Base-by-base conservation (phyloP, 495 filamentous ascomycete genomes). In the Lasiosphaeria hispida region DNA sequence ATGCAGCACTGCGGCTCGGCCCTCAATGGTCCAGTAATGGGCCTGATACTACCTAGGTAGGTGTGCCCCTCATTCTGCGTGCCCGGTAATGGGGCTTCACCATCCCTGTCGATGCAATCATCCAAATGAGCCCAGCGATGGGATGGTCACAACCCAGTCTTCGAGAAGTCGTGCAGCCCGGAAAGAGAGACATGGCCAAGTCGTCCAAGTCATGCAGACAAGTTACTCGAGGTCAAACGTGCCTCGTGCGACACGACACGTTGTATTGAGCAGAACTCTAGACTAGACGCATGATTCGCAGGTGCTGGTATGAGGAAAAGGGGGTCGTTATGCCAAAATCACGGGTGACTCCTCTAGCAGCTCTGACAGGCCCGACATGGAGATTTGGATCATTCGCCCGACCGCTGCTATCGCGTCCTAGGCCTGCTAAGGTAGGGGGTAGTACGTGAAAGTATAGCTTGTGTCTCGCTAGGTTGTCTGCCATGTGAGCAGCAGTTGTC, bases 251-350 rank as follows among this genome's bases (percentile, higher is more conserved):
- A 45, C 10, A 7, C 43, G 13, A 41, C 42, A 45, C 42, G 13
- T 7, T 18, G 2, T 11, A 45, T 23, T 11, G 9, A 5, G 17
- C 42, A 23, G 15, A 19, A 19, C 15, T 17, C 17, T 7, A 6
- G 17, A 23, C 23, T 17, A n/a, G 30, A 45, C 43, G 17, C 53
- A 41, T 59, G 56, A 59, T 59, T 59, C 48, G 56, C 41, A 47
- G 48, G 17, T 37, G 40, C 34, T 18, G 14, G 38, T 15, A 59
- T 53, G 56, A 59, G 48, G 39, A 39, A 13, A 44, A 41, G 18
- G 56, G 40, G 38, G 40, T 37, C 56, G 34, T 53, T 38, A 59
- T 59, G 56, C 48, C 48, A 53, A 53, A 40, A 17, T 49, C 35
- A 23, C 34, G 36, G 36, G 34, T 17, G 35, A 38, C 42, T 17